Base-by-base conservation (phyloP, 164 flowering plant species). In the Dillenia turbinata region DNA sequence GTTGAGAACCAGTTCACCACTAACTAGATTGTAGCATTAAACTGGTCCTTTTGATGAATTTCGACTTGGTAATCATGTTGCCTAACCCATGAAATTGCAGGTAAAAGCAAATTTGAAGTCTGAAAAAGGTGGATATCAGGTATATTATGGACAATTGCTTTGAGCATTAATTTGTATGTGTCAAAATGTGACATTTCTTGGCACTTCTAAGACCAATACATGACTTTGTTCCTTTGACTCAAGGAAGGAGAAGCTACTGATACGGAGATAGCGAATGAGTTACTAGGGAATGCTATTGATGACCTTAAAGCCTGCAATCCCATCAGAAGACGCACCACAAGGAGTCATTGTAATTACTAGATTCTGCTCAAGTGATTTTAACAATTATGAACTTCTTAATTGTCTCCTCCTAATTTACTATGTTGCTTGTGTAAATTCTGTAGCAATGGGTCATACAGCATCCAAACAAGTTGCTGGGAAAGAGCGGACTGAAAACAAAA, bases 401-500 rank as follows among this genome's bases (percentile, higher is more conserved):
- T 47, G 16, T 47, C 33, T 14, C 7, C 40, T 49, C 52, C 50
- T 14, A 17, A 13, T 16, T 52, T 46, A 56, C 44, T 59, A 46
- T 15, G 49, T 5, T 8, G 49, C 5, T 63, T 26, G 46, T 57
- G 49, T 16, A 57, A 62, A 44, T 12, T n/a, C 52, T 78, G 79
- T 85, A 85, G 96, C 90, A 16, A 49, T 77, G 65, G 80, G 79
- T 49, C 66, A 57, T 47, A 66, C 68, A 16, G 49, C 62, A 13
- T 47, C 55, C 49, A 68, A 69, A 60, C 74, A 72, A 50, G 73
- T 19, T 51, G 62, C 48, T 56, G 78, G 59, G 15, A 74, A 77
- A 59, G 85, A 79, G 52, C 66, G 63, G 45, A 66, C 60, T 33
- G 79, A 81, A 62, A 76, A 68, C 64, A 88, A 81, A 80, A 83